Conservation (phyloP, 192 early-diverging fungal species). For the Coemansia sp. region DNA sequence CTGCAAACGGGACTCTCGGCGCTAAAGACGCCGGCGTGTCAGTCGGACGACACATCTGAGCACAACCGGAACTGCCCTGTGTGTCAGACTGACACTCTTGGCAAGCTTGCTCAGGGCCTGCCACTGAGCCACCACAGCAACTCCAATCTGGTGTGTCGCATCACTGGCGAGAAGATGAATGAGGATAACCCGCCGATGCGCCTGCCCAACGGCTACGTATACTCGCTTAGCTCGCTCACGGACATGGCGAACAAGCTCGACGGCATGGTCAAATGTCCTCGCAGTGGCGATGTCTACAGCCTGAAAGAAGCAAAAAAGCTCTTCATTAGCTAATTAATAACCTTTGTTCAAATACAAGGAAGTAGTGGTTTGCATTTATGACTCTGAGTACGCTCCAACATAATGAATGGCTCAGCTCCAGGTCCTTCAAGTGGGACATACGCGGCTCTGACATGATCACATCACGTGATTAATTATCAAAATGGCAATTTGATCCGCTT, state of each 20-base stretch:
- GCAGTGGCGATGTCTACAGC: slow-evolving; percentile 60
- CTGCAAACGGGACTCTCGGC: slow-evolving; percentile 96
- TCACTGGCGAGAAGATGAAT: slow-evolving; percentile 92
- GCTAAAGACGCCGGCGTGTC: slow-evolving; percentile 87
- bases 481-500: neutral
- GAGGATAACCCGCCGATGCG: slow-evolving; percentile 96
- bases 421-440: neutral
- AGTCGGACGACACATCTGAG: slow-evolving; percentile 62
- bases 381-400: too few relatives aligned
- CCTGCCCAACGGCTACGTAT: slow-evolving; percentile 95
- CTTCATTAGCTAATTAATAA: slow-evolving; percentile 61
- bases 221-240: slow-evolving; percentile 73
- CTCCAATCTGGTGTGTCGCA: slow-evolving; percentile 90
- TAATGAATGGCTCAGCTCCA: neutral
- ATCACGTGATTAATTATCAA: neutral
- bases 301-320: slow-evolving; percentile 71
- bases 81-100: slow-evolving; percentile 83
- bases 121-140: slow-evolving; percentile 96
- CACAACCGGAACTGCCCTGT: slow-evolving; percentile 95
- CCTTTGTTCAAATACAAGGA: neutral
- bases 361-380: too few relatives aligned
- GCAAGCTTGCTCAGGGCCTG: slow-evolving; percentile 76
- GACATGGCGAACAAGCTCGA: slow-evolving; percentile 67
- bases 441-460: neutral
- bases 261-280: slow-evolving; percentile 72